Percentiles rank a stretch among this genome's conserved stretches.
phyloP scores from a whole-genome alignment of 345 rosid genomes.

The Sonneratia caseolaris region DNA sequence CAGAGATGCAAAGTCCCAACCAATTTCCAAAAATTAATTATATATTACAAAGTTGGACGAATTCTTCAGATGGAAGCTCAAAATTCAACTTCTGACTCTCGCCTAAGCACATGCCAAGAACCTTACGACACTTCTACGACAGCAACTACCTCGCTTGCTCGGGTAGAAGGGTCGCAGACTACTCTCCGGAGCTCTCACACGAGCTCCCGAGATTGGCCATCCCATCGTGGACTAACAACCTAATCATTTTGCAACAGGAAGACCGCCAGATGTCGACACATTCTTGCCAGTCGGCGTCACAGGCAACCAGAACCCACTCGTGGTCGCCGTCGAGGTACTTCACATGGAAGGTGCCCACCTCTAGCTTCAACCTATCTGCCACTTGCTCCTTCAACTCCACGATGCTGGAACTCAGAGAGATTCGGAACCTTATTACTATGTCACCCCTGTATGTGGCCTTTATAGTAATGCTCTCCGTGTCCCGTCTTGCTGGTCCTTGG shows the following conservation, averaged over 20 bases:
- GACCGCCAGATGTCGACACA: constrained; percentile 62
- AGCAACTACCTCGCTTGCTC: no score
- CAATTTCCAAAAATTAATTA: no score
- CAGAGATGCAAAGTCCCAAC: no score
- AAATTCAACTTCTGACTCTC: no score
- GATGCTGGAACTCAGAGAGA: constrained; percentile 41
- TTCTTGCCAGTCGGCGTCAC: constrained; percentile 76
- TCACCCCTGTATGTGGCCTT: constrained; percentile 79
- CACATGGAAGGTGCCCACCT: constrained; percentile 62
- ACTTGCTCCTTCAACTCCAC: constrained; percentile 74
- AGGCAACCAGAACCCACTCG: constrained; percentile 75
- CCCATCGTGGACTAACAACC: constrained; percentile 61
- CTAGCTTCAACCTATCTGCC: constrained; percentile 75
- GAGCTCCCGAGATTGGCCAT: constrained; percentile 67
- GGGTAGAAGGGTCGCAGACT: no score
- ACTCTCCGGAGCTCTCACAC: constrained; percentile 76
- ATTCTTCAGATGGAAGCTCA: no score
- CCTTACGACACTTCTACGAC: no score
- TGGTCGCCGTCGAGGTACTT: constrained; percentile 79
- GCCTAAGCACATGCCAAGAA: no score
- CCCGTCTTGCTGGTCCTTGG: constrained; percentile 20
- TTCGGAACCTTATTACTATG: constrained; percentile 73
- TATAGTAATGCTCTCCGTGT: constrained; percentile 38
- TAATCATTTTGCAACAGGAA: constrained; percentile 45
- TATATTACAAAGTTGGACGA: no score